Percentiles rank a stretch among this genome's conserved stretches.
Conservation (phyloP, 2,329 filamentous ascomycete genomes). For the Fusarium neocosmosporiellum region DNA sequence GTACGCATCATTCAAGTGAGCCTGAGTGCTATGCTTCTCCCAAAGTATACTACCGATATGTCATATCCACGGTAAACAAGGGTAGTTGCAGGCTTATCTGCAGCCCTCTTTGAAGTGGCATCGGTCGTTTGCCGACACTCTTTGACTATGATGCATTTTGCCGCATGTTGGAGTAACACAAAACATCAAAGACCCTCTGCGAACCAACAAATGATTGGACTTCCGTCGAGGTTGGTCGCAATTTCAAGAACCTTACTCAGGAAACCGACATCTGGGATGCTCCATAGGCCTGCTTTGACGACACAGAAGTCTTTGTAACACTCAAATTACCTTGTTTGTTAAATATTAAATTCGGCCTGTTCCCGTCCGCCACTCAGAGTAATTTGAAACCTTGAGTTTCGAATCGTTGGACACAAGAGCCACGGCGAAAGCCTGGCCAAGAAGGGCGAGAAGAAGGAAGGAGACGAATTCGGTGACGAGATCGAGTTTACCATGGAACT, state of each 20-base stretch:
- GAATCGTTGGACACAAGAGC: too few relatives aligned
- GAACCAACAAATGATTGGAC: not conserved
- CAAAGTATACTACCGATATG: not conserved
- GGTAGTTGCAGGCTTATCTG: not conserved
- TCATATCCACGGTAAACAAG: not conserved
- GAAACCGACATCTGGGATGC: not conserved
- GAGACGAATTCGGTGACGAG: too few relatives aligned
- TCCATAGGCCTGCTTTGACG: not conserved
- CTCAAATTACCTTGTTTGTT: too few relatives aligned
- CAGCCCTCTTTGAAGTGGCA: not conserved
- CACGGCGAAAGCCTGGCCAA: too few relatives aligned
- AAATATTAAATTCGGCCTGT: too few relatives aligned
- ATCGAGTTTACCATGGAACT: too few relatives aligned
- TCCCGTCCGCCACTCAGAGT: too few relatives aligned
- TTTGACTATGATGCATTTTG: not conserved
- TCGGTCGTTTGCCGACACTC: not conserved
- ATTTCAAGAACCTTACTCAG: not conserved
- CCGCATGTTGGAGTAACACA: not conserved
- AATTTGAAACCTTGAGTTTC: too few relatives aligned
- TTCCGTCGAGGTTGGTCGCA: not conserved
- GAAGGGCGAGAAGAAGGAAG: too few relatives aligned
- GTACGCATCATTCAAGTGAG: not conserved
- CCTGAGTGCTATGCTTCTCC: not conserved
- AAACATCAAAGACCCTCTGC: not conserved
- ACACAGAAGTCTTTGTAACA: not conserved